phyloP scores from a whole-genome alignment of 2,329 filamentous ascomycete genomes.

The Pestalotiopsis sp. region DNA sequence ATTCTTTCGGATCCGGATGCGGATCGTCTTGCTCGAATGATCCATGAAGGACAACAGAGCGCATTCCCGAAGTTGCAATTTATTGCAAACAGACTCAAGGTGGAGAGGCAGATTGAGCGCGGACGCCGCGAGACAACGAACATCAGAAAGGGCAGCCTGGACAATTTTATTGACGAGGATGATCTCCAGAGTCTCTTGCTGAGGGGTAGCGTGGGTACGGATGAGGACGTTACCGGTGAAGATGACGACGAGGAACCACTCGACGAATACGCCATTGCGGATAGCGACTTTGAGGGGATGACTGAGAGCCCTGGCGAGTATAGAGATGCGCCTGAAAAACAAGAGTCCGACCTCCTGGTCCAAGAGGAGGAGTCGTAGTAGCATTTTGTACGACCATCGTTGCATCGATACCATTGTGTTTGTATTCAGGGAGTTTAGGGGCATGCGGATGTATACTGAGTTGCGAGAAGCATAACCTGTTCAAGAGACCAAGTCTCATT shows the following conservation, averaged over 20 bases:
- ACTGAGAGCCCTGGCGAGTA: conserved; percentile 16
- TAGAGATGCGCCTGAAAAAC: conserved; percentile 17
- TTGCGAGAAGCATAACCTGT: not conserved
- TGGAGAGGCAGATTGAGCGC: conserved; percentile 71
- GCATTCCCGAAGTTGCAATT: conserved; percentile 93
- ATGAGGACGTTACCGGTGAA: conserved; percentile 1
- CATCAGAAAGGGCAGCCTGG: conserved; percentile 53
- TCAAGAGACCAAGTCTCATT: not conserved
- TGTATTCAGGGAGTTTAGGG: not conserved
- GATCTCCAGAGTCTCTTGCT: conserved; percentile 55
- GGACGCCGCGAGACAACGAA: conserved; percentile 58
- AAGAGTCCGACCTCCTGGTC: not conserved
- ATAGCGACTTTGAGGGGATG: conserved; percentile 24
- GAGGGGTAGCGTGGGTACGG: conserved; percentile 13
- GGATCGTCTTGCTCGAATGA: conserved; percentile 79
- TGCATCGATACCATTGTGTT: conserved; percentile 3
- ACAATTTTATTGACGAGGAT: conserved; percentile 64
- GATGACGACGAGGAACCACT: conserved; percentile 15
- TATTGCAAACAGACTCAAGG: conserved; percentile 80
- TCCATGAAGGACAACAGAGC: conserved; percentile 86
- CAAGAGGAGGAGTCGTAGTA: not conserved
- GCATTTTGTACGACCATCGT: not conserved
- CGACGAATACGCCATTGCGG: conserved; percentile 18
- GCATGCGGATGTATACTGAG: not conserved
- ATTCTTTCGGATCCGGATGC: conserved; percentile 85